A percentile compares a stretch with the other conserved stretches of the same genome.
Evolutionary conservation across 768 basidiomycete genomes (phyloP).

Genomic region (Sutorius australiensis): DNA sequence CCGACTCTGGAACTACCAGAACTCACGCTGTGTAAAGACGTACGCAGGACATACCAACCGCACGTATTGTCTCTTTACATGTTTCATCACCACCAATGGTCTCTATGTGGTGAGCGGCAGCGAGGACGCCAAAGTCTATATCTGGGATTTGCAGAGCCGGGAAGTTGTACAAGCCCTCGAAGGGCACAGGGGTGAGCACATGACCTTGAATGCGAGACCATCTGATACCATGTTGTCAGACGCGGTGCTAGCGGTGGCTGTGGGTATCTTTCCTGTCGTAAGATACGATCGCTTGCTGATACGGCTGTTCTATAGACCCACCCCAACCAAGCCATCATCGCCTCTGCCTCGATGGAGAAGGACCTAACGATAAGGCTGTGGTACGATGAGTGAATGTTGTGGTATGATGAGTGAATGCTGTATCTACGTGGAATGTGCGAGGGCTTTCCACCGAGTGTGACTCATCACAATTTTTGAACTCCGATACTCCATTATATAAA

Average conservation of each 20-base stretch:
- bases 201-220: not conserved
- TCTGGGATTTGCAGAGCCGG: constrained; percentile 87
- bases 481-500: constrained; percentile 18
- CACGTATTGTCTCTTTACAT: constrained; percentile 74
- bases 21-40: constrained; percentile 88
- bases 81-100: constrained; percentile 54
- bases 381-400: constrained; percentile 46
- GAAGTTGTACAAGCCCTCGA: constrained; percentile 71
- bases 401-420: not conserved
- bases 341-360: constrained; percentile 87
- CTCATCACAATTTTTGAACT: constrained; percentile 10
- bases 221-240: constrained; percentile 24
- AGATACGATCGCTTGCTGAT: not conserved
- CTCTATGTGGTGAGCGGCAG: constrained; percentile 83
- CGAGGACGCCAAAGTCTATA: constrained; percentile 82
- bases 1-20: constrained; percentile 91
- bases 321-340: constrained; percentile 70
- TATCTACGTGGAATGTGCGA: constrained; percentile 7
- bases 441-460: constrained; percentile 6
- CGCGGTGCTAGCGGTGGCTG: constrained; percentile 77
- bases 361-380: constrained; percentile 83
- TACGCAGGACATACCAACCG: constrained; percentile 85
- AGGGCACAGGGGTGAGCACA: constrained; percentile 69
- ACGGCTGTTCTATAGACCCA: constrained; percentile 53
- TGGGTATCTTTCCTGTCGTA: constrained; percentile 31